Evolutionary conservation across 1,139 yeast genomes (phyloP).

Genomic region (Pneumocystis jirovecii): DNA sequence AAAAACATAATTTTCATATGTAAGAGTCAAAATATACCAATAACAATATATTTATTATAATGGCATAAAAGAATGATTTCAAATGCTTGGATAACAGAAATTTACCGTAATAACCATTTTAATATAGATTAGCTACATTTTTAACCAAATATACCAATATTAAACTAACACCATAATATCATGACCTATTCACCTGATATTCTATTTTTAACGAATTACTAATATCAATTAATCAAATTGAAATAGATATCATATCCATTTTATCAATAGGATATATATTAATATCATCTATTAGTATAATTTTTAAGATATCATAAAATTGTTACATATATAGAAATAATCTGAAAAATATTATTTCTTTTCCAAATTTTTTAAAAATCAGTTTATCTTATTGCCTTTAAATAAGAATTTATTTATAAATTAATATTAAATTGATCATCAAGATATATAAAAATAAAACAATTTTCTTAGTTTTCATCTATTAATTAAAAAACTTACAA

Average conservation of each 20-base stretch:
- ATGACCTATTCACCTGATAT: constrained; percentile 58
- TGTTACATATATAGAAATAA: constrained; percentile 62
- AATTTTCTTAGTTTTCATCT: too few species aligned
- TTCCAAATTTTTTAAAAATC: not conserved
- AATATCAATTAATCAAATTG: constrained; percentile 37
- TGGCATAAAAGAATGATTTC: constrained; percentile 76
- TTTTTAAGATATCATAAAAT: constrained; percentile 41
- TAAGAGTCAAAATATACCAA: constrained; percentile 73
- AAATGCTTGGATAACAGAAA: constrained; percentile 67
- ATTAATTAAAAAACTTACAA: too few species aligned
- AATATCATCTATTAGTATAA: constrained; percentile 41
- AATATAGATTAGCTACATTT: constrained; percentile 8
- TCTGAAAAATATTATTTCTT: constrained; percentile 19
- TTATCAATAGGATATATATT: constrained; percentile 28
- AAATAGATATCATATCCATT: constrained; percentile 7
- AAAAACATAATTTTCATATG: constrained; percentile 71
- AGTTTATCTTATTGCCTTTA: constrained; percentile 18
- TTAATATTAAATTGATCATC: too few species aligned
- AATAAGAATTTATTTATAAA: constrained; percentile 27
- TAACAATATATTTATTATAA: constrained; percentile 67
- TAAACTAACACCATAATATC: constrained; percentile 79
- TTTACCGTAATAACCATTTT: constrained; percentile 11
- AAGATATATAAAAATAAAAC: too few species aligned
- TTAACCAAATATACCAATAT: constrained; percentile 4
- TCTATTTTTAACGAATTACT: constrained; percentile 43